phyloP scores from a whole-genome alignment of 768 basidiomycete genomes.

The Phylloporus arenicola region DNA sequence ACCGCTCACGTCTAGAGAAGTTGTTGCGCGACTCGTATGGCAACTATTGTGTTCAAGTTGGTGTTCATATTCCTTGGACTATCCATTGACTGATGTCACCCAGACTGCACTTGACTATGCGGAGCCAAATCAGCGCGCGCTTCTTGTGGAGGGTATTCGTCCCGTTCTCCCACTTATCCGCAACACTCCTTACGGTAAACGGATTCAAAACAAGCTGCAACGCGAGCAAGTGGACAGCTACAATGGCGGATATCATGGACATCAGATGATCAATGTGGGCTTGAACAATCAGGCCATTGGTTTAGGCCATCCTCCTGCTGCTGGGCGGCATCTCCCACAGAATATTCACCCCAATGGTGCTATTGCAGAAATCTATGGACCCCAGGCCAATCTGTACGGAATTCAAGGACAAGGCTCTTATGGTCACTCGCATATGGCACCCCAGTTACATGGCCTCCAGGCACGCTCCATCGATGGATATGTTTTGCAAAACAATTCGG shows the following conservation, averaged over 20 bases:
- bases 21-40: constrained; percentile 93
- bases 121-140: constrained; percentile 84
- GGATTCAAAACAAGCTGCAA: constrained; percentile 97
- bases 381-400: constrained; percentile 58
- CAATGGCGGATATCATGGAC: constrained; percentile 51
- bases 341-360: constrained; percentile 47
- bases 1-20: constrained; percentile 92
- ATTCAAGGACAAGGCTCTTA: constrained; percentile 54
- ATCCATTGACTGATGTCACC: constrained; percentile 11
- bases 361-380: constrained; percentile 60
- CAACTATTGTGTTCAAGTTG: constrained; percentile 89
- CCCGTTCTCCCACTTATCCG: constrained; percentile 98
- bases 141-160: constrained; percentile 95
- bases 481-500: constrained; percentile 68
- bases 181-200: constrained; percentile 98
- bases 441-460: constrained; percentile 57
- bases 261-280: constrained; percentile 54
- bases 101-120: constrained; percentile 98
- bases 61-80: constrained; percentile 16
- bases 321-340: constrained; percentile 54
- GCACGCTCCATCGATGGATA: constrained; percentile 76
- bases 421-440: constrained; percentile 48
- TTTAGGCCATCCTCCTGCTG: constrained; percentile 34
- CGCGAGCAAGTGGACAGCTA: constrained; percentile 82
- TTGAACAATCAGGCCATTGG: constrained; percentile 55